These are phyloP conservation scores for Coemansia sp. DNA, from an alignment of 192 early-diverging fungal genomes.

Conservation along the genomic window DNA sequence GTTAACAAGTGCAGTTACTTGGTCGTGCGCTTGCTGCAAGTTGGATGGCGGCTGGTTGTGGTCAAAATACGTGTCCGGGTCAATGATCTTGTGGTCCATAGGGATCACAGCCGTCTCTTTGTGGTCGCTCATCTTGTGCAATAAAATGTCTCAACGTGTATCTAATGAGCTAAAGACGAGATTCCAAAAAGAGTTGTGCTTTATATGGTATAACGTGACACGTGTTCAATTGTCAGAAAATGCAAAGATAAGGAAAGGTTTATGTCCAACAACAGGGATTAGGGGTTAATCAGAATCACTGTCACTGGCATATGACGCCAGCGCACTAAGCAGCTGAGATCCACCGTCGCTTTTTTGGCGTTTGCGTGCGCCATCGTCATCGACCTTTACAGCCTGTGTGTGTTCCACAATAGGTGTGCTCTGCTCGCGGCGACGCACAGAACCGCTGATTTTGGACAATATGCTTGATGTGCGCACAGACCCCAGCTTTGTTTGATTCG, in stretches of 20 bases:
- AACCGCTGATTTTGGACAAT: not conserved
- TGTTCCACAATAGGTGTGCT: not conserved
- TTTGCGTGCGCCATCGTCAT: not conserved
- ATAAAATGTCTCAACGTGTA: not conserved
- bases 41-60: constrained; percentile 66
- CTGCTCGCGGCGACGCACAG: not conserved
- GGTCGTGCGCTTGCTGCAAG: constrained; percentile 59
- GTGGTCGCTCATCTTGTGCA: not conserved
- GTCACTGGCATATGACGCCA: constrained; percentile 27
- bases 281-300: constrained; percentile 17
- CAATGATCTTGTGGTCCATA: constrained; percentile 42
- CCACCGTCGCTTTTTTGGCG: not conserved
- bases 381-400: not conserved
- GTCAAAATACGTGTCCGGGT: constrained; percentile 78
- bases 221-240: not conserved
- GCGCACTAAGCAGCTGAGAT: constrained; percentile 7
- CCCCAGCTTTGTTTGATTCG: not conserved
- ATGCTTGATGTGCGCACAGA: not conserved
- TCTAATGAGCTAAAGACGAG: not conserved
- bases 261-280: not conserved
- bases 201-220: not conserved
- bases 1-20: constrained; percentile 61
- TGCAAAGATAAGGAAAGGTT: not conserved
- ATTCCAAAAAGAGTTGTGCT: not conserved
- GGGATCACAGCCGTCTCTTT: not conserved